A percentile compares a stretch with the other conserved stretches of the same genome.
These are phyloP conservation scores for Iris macrosiphon DNA, from an alignment of 106 monocot species.

Conservation along the genomic window DNA sequence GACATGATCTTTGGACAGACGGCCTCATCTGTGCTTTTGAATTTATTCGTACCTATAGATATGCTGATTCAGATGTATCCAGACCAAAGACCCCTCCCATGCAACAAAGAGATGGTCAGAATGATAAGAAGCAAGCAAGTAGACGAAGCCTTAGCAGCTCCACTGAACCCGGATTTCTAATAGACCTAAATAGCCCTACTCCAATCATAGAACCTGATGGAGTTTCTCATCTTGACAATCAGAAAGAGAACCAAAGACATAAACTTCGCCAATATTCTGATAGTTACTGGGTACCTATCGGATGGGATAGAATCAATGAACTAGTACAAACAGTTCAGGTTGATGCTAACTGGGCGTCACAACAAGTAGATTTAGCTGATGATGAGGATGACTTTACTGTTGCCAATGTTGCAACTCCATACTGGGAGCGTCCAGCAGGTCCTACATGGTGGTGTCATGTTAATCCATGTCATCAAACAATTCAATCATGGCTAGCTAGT, in stretches of 20 bases:
- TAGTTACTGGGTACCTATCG: conserved; percentile 82
- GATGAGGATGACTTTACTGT: conserved; percentile 77
- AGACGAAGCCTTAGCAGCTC: conserved; percentile 4
- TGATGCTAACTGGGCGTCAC: conserved; percentile 45
- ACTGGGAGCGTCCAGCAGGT: conserved; percentile 83
- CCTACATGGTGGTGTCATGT: conserved; percentile 99
- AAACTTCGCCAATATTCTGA: conserved; percentile 7
- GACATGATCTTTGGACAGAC: conserved; percentile 50
- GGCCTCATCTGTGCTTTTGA: conserved; percentile 77
- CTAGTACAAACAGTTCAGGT: conserved; percentile 60
- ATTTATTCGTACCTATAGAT: conserved; percentile 26
- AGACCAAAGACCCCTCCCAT: conserved; percentile 1
- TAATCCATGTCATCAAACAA: conserved; percentile 32
- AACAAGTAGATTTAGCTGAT: conserved; percentile 35
- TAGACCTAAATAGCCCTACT: conserved; percentile 7
- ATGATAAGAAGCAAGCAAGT: conserved; percentile 13
- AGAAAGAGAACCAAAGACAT: conserved; percentile 9
- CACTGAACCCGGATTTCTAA: conserved; percentile 11
- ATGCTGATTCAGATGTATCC: not conserved
- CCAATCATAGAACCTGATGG: conserved; percentile 9
- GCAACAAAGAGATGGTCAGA: conserved; percentile 1
- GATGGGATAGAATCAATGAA: conserved; percentile 84
- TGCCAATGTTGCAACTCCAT: conserved; percentile 76
- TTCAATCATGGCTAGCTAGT: conserved; percentile 59
- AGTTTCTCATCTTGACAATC: conserved; percentile 6